Evolutionary conservation across 257 asterid species (phyloP), one percentile per base, ranked within the genome.

Genomic region (Cruciata laevipes): DNA sequence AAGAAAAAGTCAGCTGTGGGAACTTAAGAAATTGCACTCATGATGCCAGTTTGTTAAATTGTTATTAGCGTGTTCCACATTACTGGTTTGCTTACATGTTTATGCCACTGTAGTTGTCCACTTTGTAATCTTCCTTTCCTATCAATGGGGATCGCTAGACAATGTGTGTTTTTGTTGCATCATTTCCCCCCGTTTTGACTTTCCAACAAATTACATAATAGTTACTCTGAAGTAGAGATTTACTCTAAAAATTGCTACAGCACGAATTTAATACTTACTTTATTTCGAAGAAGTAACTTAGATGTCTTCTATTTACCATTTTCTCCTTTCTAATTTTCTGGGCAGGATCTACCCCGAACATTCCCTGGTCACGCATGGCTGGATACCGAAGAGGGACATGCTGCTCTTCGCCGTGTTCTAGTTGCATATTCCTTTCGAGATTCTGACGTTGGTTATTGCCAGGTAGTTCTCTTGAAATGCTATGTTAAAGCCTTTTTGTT

Each of bases 311-410:
- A 24, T 31, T 60, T 30, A 24, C 33, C 47, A 61, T 32, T 71
- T 47, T 18, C 9, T 64, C 47, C 53, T 6, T 24, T 71, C 14
- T 58, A 32, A 27, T 59, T 58, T 83, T 66, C 18, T 65, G 33
- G 24, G 76, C 89, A 93, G 98, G 99, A 93, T 76, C 90, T 93
- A 21, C 96, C 98, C 4, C 89, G 99, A 69, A 93, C 99, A 55
- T 93, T 90, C 70, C 99, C 99, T 33, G 97, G 99, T 73, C 99
- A 93, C 78, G 90, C 97, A 30, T 93, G 97, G 97, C 78, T 93
- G 83, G 99, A 93, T 79, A 90, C 94, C 64, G 83, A 83, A 7
- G 96, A 79, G 49, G 99, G 99, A 25, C 99, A 93, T 79, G 91
- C 95, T 79, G 86, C 99, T 71, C 89, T 93, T 68, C 86, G 97